Conservation (phyloP, 2,329 filamentous ascomycete species). For the Aspergillus fumigatus region DNA sequence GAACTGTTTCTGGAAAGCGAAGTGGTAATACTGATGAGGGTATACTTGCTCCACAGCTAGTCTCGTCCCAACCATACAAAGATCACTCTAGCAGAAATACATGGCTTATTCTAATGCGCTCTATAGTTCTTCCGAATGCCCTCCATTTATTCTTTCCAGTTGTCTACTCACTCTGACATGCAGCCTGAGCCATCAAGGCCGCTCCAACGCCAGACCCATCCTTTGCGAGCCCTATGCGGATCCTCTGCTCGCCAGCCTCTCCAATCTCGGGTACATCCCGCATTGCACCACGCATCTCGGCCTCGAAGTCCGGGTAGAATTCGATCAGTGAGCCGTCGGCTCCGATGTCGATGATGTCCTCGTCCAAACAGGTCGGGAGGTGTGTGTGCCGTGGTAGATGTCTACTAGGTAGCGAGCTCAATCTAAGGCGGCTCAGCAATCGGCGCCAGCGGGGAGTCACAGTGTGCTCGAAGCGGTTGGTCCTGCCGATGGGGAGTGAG, state of each 20-base stretch:
- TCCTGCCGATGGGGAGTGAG: neutral
- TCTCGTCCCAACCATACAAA: no score
- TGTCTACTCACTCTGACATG: neutral
- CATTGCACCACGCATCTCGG: slow-evolving; percentile 16
- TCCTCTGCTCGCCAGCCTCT: slow-evolving; percentile 10
- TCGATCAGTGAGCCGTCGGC: slow-evolving; percentile 19
- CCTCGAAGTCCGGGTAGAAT: slow-evolving; percentile 16
- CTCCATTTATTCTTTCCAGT: no score
- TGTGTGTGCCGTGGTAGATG: neutral
- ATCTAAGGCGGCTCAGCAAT: slow-evolving; percentile 3
- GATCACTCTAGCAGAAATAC: no score
- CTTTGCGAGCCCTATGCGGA: slow-evolving; percentile 18
- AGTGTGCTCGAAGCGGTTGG: slow-evolving; percentile 1
- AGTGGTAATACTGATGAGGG: no score
- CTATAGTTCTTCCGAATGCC: no score
- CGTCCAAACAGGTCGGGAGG: neutral
- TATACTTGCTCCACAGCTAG: no score
- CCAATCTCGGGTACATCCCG: slow-evolving; percentile 8
- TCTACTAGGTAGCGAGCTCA: neutral
- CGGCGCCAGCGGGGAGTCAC: slow-evolving; percentile 8
- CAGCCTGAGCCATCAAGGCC: slow-evolving; percentile 18
- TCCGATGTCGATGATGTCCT: slow-evolving; percentile 16
- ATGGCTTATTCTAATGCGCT: no score
- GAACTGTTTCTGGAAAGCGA: no score
- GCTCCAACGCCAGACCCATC: slow-evolving; percentile 21